Evolutionary conservation across 495 filamentous ascomycete species (phyloP), one percentile per base, ranked within the genome.

Genomic region (Lasiosphaeriaceae sp.): DNA sequence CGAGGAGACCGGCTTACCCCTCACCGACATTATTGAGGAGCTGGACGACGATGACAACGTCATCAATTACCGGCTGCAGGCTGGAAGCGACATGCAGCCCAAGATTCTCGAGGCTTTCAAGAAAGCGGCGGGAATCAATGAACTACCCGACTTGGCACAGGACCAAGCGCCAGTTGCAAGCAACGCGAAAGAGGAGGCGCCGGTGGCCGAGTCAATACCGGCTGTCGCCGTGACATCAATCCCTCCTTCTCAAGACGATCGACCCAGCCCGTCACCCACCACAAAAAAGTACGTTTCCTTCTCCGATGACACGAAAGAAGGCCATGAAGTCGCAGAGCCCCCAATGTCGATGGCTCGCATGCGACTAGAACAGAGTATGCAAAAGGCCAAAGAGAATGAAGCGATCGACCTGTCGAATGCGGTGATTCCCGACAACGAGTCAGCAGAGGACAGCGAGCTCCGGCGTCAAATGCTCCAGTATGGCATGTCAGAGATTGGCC

Each of bases 381-480:
- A 73, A 21, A 59, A 65, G 14, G 76, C 71, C 1, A 74, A 71
- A 41, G 72, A 78, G 22, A 68, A 74, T 44, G 68, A 80, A 45
- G 66, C 49, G 7, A 72, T 74, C 50, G 54, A 58, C 21, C 65
- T 76, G 61, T 71, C 75, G 8, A 66, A 72, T 20, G 74, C 76
- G 2, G 66, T 78, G 12, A 71, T 79, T 14, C 78, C 77, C 7
- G 71, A 83, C 0, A 77, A 89, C 52, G 95, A 98, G 63, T 83
- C 89, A 0, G 70, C 77, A 3, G 92, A 96, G 59, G 92, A 96
- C 65, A 86, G 89, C 11, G 75, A 76, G n/a, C 70, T 96, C 2
- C 88, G 95, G 11, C 83, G 86, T 52, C 84, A 97, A 61, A 97
- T 98, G 94, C 72, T 97, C n/a, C 77, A 88, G 57, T 97, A 97